Conservation (phyloP, 2,329 filamentous ascomycete genomes). For the Stagonosporopsis chrysanthemi region DNA sequence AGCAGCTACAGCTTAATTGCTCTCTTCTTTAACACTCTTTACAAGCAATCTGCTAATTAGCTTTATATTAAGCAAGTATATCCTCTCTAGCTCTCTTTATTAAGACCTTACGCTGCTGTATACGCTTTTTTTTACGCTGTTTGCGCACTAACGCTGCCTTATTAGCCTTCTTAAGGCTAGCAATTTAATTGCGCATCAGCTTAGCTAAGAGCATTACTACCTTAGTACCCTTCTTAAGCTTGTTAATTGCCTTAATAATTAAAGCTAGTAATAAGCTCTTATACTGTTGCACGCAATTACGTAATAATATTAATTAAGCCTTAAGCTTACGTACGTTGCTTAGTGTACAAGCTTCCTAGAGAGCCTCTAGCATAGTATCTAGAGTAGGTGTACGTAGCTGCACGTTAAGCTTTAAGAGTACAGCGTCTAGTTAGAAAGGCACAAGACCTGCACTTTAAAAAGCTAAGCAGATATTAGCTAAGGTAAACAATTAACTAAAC, state of each 20-base stretch:
- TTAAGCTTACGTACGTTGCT: too few relatives aligned
- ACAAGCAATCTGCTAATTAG: too few relatives aligned
- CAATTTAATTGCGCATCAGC: constrained; percentile 1
- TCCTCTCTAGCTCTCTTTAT: too few relatives aligned
- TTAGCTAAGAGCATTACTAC: constrained; percentile 42
- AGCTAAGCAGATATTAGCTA: constrained; percentile 34
- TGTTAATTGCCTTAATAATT: constrained; percentile 14
- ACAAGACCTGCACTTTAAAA: constrained; percentile 43
- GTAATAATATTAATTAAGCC: constrained; percentile 10
- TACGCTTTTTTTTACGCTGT: constrained; percentile 13
- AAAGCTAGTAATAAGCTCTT: constrained; percentile 16
- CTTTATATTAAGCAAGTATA: constrained; percentile 9
- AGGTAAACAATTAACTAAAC: constrained; percentile 32
- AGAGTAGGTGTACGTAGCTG: neutral
- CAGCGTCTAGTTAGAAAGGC: constrained; percentile 17
- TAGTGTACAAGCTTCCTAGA: neutral
- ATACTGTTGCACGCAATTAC: constrained; percentile 1
- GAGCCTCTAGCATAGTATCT: neutral
- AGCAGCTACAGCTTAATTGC: constrained; percentile 2
- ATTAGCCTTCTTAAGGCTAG: constrained; percentile 9
- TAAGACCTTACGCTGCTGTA: constrained; percentile 11
- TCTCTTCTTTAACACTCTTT: constrained; percentile 4
- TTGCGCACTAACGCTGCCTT: constrained; percentile 12
- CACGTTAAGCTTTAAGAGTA: neutral
- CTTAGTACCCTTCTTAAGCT: constrained; percentile 11